These are phyloP conservation scores for Diplotaxis tenuifolia DNA, from an alignment of 345 rosid genomes.

Conservation along the genomic window DNA sequence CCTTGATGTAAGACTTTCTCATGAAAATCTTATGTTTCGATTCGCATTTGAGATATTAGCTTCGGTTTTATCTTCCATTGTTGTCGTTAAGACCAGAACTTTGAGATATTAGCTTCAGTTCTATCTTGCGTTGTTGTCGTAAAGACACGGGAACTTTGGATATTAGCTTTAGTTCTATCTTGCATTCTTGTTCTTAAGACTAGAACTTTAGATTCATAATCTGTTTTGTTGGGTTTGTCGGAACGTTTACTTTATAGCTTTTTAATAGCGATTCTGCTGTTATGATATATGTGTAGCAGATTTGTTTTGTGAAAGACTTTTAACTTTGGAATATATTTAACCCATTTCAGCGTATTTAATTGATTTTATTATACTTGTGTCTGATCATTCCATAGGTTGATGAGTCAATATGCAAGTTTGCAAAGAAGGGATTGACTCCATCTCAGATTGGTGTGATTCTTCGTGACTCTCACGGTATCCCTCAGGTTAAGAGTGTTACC, in stretches of 20 bases:
- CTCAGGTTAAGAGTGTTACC: slow-evolving; percentile 58
- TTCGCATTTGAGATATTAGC: not conserved
- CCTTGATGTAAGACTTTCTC: slow-evolving; percentile 43
- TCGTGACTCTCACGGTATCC: slow-evolving; percentile 70
- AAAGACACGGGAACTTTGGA: not conserved
- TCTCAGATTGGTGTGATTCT: slow-evolving; percentile 69
- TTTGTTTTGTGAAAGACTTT: no score
- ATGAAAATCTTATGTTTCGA: not conserved
- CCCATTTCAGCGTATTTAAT: no score
- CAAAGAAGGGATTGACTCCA: slow-evolving; percentile 65
- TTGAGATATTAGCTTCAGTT: no score
- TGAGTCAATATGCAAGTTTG: slow-evolving; percentile 63
- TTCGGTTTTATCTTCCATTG: not conserved
- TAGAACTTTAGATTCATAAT: not conserved
- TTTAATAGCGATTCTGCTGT: not conserved
- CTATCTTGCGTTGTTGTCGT: no score
- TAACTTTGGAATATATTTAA: no score
- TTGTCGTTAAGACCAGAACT: no score
- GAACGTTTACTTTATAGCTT: not conserved
- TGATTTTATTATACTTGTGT: no score
- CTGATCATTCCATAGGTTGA: no score
- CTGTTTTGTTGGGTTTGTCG: not conserved
- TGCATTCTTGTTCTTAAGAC: not conserved
- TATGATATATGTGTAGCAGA: not conserved
- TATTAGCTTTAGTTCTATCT: not conserved